Evolutionary conservation across 371 early-diverging fungal genomes (phyloP).

Genomic region (Sporodiniella umbellata): DNA sequence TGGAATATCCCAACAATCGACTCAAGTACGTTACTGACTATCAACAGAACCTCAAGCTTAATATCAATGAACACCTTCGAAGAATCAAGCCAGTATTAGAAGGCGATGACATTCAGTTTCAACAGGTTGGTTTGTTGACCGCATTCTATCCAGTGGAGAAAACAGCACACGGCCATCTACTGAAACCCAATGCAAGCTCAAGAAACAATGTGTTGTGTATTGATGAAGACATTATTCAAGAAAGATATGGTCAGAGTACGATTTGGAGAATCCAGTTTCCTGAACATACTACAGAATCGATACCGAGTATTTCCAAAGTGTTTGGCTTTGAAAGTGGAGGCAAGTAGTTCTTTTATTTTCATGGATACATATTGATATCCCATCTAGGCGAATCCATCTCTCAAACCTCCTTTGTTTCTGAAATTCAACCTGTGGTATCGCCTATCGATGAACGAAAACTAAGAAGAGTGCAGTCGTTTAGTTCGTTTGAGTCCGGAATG

Average conservation of each 20-base stretch:
- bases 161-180: not conserved
- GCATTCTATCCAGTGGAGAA: constrained; percentile 10
- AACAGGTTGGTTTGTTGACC: constrained; percentile 22
- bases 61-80: constrained; percentile 35
- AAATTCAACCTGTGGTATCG: not conserved
- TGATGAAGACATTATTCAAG: constrained; percentile 12
- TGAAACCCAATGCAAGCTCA: not conserved
- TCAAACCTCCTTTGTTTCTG: not conserved
- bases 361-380: too few species aligned
- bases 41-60: constrained; percentile 14
- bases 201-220: constrained; percentile 16
- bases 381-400: not conserved
- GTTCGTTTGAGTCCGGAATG: not conserved
- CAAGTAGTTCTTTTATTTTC: too few species aligned
- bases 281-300: not conserved
- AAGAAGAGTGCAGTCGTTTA: not conserved
- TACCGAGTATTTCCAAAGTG: not conserved
- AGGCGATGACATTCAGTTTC: constrained; percentile 31
- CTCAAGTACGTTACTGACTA: constrained; percentile 31
- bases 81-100: constrained; percentile 26
- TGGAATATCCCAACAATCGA: constrained; percentile 61
- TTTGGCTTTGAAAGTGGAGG: not conserved
- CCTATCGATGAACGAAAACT: not conserved
- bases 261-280: constrained; percentile 17
- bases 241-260: constrained; percentile 4